Evolutionary conservation across 495 filamentous ascomycete genomes (phyloP).

Genomic region (Hypomontagnella monticulosa): DNA sequence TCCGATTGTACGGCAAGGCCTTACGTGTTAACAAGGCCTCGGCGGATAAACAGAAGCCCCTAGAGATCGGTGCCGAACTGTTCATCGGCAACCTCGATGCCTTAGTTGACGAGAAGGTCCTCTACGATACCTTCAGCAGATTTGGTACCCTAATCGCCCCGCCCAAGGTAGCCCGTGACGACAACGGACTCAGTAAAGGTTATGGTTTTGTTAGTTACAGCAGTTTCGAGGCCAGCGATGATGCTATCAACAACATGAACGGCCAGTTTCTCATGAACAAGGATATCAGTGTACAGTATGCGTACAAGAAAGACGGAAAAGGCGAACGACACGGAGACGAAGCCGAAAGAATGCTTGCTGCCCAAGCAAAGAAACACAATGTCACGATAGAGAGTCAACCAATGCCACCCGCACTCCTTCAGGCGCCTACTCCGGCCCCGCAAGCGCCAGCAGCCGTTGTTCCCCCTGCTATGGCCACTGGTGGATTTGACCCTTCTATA

Average conservation of each 20-base stretch:
- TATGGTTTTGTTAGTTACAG: slow-evolving; percentile 97
- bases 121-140: slow-evolving; percentile 96
- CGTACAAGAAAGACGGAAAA: slow-evolving; percentile 99
- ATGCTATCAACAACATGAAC: slow-evolving; percentile 92
- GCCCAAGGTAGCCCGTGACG: slow-evolving; percentile 95
- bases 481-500: slow-evolving; percentile 42
- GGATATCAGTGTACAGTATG: slow-evolving; percentile 94
- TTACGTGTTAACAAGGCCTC: slow-evolving; percentile 92
- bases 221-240: slow-evolving; percentile 93
- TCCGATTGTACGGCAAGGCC: slow-evolving; percentile 91
- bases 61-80: slow-evolving; percentile 95
- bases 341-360: slow-evolving; percentile 91
- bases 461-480: slow-evolving; percentile 45
- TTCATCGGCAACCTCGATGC: slow-evolving; percentile 97
- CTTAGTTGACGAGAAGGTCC: slow-evolving; percentile 93
- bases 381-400: slow-evolving; percentile 75
- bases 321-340: slow-evolving; percentile 95
- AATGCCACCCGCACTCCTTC: slow-evolving; percentile 65
- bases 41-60: slow-evolving; percentile 95
- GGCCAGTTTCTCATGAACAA: slow-evolving; percentile 98
- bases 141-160: slow-evolving; percentile 86
- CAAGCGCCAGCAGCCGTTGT: slow-evolving; percentile 41
- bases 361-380: slow-evolving; percentile 93
- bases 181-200: slow-evolving; percentile 89
- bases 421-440: slow-evolving; percentile 48